Conservation (phyloP, 108 stramenopile species). For the Skeletonema costatum region DNA sequence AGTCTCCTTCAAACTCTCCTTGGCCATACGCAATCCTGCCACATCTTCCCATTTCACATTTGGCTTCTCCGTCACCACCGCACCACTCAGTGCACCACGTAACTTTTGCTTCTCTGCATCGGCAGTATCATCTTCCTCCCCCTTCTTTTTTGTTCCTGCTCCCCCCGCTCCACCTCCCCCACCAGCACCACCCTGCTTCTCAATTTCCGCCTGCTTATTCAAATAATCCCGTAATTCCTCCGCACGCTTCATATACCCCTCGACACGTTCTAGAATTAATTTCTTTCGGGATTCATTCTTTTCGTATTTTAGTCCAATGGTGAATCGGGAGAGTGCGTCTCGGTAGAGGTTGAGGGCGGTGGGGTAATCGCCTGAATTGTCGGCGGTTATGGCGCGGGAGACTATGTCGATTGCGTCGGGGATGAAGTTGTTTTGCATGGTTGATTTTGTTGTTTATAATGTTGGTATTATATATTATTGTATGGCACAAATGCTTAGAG, state of each 20-base stretch:
- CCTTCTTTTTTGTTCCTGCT: conserved; percentile 55
- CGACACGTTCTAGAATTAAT: conserved; percentile 90
- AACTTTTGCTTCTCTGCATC: conserved; percentile 85
- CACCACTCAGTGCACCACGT: conserved; percentile 76
- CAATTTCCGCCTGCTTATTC: conserved; percentile 76
- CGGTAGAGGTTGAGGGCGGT: conserved; percentile 88
- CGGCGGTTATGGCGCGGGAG: conserved; percentile 85
- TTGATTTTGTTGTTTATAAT: neutral
- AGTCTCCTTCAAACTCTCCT: conserved; percentile 97
- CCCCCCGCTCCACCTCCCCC: conserved; percentile 50
- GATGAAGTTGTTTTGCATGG: conserved; percentile 89
- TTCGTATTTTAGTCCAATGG: conserved; percentile 97
- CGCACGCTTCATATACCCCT: conserved; percentile 99
- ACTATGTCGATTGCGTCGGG: conserved; percentile 92
- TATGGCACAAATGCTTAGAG: too few species aligned
- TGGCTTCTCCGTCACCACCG: conserved; percentile 95
- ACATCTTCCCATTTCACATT: conserved; percentile 99
- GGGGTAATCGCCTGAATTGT: conserved; percentile 90
- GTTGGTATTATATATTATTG: neutral
- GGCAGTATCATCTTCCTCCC: conserved; percentile 62
- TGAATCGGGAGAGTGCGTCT: conserved; percentile 88
- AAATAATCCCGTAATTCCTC: conserved; percentile 93
- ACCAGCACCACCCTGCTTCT: conserved; percentile 54
- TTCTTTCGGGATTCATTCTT: conserved; percentile 94
- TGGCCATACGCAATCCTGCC: conserved; percentile 95